Evolutionary conservation across 495 filamentous ascomycete genomes (phyloP).

Genomic region (Aspergillus incahuasiensis): DNA sequence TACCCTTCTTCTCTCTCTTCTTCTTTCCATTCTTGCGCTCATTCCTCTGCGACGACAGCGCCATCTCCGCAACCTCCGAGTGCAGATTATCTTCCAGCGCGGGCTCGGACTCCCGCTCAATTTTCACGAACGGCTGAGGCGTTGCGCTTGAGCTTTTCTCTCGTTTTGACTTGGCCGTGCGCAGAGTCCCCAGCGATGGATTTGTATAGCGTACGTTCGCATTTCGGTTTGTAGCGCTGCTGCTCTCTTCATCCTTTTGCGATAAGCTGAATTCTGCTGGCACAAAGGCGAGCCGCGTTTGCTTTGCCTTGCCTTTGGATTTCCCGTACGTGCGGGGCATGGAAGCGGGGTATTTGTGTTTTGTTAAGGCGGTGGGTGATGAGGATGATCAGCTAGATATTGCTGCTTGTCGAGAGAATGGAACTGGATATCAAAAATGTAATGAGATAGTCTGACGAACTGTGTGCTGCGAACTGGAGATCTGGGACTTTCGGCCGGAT

Average conservation of each 20-base stretch:
- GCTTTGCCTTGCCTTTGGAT: constrained; percentile 41
- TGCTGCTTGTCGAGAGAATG: no score
- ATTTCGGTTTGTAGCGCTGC: constrained; percentile 33
- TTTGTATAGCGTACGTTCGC: constrained; percentile 38
- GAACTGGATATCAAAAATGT: no score
- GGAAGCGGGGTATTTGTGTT: constrained; percentile 7
- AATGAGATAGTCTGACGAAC: no score
- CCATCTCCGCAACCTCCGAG: background rate
- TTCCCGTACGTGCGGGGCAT: constrained; percentile 41
- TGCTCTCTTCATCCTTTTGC: constrained; percentile 12
- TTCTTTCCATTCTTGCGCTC: background rate
- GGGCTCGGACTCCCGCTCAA: background rate
- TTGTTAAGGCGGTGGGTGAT: no score
- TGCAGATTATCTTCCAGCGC: background rate
- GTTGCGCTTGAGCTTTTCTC: background rate
- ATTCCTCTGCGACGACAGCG: background rate
- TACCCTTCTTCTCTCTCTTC: constrained; percentile 2
- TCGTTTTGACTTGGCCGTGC: background rate
- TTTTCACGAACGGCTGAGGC: constrained; percentile 1
- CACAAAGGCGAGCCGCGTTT: constrained; percentile 45
- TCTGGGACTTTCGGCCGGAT: background rate
- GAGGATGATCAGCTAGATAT: no score
- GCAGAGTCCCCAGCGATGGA: constrained; percentile 29
- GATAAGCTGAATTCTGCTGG: constrained; percentile 23
- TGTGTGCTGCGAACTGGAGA: no score